Evolutionary conservation across 768 basidiomycete species (phyloP).

Genomic region (Inosperma sp.): DNA sequence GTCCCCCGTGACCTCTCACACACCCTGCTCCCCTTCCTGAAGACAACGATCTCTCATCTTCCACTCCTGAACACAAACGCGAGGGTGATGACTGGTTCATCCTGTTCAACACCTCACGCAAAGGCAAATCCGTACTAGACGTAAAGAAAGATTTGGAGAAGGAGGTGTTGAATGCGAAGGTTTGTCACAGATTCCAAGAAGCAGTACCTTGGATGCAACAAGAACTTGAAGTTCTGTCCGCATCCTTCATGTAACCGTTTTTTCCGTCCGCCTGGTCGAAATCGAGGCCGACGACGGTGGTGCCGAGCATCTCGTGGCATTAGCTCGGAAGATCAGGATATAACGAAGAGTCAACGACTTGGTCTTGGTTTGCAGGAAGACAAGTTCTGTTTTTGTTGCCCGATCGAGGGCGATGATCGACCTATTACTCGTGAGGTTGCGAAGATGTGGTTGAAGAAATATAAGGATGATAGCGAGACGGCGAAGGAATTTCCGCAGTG

Average conservation of each 20-base stretch:
- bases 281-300: slow-evolving; percentile 65
- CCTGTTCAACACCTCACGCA: no score
- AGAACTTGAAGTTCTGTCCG: slow-evolving; percentile 89
- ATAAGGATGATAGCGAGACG: slow-evolving; percentile 95
- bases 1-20: no score
- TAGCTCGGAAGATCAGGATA: slow-evolving; percentile 29
- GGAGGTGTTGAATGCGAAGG: slow-evolving; percentile 43
- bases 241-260: slow-evolving; percentile 95
- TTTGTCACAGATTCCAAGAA: slow-evolving; percentile 78
- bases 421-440: slow-evolving; percentile 88
- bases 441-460: slow-evolving; percentile 94
- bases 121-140: no score
- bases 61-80: no score
- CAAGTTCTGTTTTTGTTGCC: slow-evolving; percentile 93
- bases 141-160: slow-evolving; percentile 22
- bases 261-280: slow-evolving; percentile 77
- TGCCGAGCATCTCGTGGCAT: slow-evolving; percentile 77
- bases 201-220: slow-evolving; percentile 82
- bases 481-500: slow-evolving; percentile 97
- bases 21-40: no score
- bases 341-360: slow-evolving; percentile 32
- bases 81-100: no score
- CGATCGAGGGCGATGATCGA: slow-evolving; percentile 82
- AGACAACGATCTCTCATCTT: no score
- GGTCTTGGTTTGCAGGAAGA: slow-evolving; percentile 43